Evolutionary conservation across 2,329 filamentous ascomycete genomes (phyloP).

Genomic region (Parastagonospora avenae): DNA sequence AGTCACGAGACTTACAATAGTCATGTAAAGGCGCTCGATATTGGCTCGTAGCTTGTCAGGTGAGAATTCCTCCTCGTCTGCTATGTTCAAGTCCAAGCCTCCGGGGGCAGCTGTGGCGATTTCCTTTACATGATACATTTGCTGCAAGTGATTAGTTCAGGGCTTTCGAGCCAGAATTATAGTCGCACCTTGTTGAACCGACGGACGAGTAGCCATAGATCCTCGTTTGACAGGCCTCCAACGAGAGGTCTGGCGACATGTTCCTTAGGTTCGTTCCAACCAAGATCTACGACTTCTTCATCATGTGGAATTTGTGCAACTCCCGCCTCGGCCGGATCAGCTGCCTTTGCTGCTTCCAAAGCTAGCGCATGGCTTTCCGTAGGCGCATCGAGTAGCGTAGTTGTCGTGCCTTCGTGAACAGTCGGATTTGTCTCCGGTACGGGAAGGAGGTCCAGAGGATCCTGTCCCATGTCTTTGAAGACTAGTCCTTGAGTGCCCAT

Average conservation of each 20-base stretch:
- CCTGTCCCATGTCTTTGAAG: conserved; percentile 29
- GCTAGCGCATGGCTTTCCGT: conserved; percentile 56
- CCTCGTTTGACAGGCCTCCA: conserved; percentile 71
- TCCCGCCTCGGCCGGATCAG: conserved; percentile 48
- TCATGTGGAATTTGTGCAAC: conserved; percentile 49
- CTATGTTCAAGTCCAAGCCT: conserved; percentile 77
- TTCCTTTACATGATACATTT: conserved; percentile 74
- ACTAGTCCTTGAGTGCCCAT: conserved; percentile 40
- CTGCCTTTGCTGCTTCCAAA: conserved; percentile 45
- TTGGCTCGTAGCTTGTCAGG: conserved; percentile 81
- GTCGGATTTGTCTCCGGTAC: conserved; percentile 41
- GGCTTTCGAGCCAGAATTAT: not conserved
- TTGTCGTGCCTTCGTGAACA: conserved; percentile 31
- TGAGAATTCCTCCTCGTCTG: conserved; percentile 82
- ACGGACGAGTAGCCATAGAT: conserved; percentile 72
- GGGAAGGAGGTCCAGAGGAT: conserved; percentile 32
- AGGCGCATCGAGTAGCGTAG: conserved; percentile 48
- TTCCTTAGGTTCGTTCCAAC: conserved; percentile 68
- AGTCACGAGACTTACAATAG: conserved; percentile 54
- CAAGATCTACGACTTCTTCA: conserved; percentile 66
- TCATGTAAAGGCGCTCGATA: conserved; percentile 81
- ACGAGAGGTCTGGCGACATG: conserved; percentile 66
- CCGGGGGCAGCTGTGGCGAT: conserved; percentile 65
- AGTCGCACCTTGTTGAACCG: conserved; percentile 71
- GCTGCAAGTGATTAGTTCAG: conserved; percentile 46